Conservation (phyloP, 2,329 filamentous ascomycete species). For the Nakataea oryzae region DNA sequence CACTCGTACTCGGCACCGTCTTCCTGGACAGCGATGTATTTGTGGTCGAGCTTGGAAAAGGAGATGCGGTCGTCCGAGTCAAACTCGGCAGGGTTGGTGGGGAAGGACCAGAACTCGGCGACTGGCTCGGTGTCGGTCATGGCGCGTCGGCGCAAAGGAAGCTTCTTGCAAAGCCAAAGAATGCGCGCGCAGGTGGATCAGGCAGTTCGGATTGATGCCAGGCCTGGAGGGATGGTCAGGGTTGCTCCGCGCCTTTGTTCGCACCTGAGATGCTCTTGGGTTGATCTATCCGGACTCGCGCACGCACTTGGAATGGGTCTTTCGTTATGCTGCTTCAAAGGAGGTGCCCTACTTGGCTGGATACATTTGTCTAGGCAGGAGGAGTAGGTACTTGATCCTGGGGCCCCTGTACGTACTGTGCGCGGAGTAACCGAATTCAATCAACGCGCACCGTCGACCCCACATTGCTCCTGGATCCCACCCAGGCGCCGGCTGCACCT, state of each 20-base stretch:
- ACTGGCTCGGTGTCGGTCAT: slow-evolving; percentile 1
- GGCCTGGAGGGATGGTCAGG: not conserved
- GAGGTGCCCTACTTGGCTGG: not conserved
- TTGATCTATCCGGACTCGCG: not conserved
- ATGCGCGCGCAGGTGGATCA: not conserved
- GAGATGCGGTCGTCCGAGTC: slow-evolving; percentile 73
- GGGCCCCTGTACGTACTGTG: not conserved
- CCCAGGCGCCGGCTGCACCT: no score
- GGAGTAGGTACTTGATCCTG: no score
- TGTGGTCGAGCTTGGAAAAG: slow-evolving; percentile 72
- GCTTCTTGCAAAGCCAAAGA: not conserved
- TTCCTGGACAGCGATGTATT: slow-evolving; percentile 75
- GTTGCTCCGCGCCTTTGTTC: not conserved
- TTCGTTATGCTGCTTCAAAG: not conserved
- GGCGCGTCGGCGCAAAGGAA: not conserved
- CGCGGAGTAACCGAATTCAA: not conserved
- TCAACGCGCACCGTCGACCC: not conserved
- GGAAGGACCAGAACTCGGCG: slow-evolving; percentile 30
- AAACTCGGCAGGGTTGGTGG: slow-evolving; percentile 57
- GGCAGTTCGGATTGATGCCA: not conserved
- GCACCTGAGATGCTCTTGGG: not conserved
- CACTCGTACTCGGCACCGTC: slow-evolving; percentile 81
- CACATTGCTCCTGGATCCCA: no score
- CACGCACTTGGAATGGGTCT: not conserved
- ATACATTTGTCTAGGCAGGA: no score